Conservation (phyloP, 768 basidiomycete species). For the Leccinum incarnatum region DNA sequence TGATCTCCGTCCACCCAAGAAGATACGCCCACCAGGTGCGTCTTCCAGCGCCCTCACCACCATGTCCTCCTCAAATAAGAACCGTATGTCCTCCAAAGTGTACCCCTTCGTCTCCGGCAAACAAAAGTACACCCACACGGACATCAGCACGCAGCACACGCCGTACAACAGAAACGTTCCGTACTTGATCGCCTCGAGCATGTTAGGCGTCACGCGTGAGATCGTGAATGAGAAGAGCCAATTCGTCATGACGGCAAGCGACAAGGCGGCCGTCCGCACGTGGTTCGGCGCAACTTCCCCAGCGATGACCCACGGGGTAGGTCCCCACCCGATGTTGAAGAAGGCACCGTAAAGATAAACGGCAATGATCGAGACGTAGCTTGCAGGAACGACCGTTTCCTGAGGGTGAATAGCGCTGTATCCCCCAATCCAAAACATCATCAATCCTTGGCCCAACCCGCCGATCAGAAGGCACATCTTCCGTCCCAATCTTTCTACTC, state of each 20-base stretch:
- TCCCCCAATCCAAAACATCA: constrained; percentile 40
- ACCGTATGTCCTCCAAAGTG: constrained; percentile 39
- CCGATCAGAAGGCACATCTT: constrained; percentile 50
- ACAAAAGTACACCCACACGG: constrained; percentile 35
- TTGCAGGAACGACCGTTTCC: constrained; percentile 28
- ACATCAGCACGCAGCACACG: constrained; percentile 31
- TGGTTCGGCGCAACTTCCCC: constrained; percentile 39
- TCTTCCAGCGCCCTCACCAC: constrained; percentile 34
- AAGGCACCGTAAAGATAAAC: constrained; percentile 39
- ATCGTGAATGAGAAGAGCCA: constrained; percentile 40
- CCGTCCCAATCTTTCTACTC: constrained; percentile 48
- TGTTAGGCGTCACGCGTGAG: constrained; percentile 37
- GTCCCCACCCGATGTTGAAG: constrained; percentile 35
- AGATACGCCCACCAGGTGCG: constrained; percentile 33
- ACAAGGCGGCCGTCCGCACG: constrained; percentile 34
- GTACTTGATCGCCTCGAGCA: constrained; percentile 32
- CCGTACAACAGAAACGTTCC: constrained; percentile 37
- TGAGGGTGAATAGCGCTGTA: constrained; percentile 33
- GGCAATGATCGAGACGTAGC: constrained; percentile 38
- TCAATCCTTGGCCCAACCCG: constrained; percentile 43
- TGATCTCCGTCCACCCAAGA: constrained; percentile 27
- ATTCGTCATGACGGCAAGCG: constrained; percentile 32
- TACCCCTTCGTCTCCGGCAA: constrained; percentile 42
- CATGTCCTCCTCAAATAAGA: constrained; percentile 36
- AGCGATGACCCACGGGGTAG: constrained; percentile 31